Evolutionary conservation across 2,329 filamentous ascomycete genomes (phyloP).

Genomic region (Hortaea sp.): DNA sequence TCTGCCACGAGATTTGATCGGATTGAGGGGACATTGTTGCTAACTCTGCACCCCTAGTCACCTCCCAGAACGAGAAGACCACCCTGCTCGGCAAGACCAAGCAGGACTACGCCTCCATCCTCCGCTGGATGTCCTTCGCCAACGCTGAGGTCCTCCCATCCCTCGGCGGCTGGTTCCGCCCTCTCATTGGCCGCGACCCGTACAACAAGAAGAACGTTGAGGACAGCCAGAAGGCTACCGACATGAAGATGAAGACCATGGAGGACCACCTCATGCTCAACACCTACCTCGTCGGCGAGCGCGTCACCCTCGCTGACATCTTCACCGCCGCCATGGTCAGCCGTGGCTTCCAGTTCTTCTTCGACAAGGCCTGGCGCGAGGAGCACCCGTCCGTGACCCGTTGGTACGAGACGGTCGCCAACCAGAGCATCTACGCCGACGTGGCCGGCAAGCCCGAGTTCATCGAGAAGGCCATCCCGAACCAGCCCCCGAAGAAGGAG

Average conservation of each 20-base stretch:
- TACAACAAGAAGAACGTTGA: conserved; percentile 99
- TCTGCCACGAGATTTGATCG: too few species aligned
- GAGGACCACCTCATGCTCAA: conserved; percentile 84
- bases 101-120: conserved; percentile 98
- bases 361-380: conserved; percentile 79
- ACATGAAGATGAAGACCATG: conserved; percentile 59
- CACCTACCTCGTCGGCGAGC: conserved; percentile 97
- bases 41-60: conserved; percentile 50
- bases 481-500: conserved; percentile 60
- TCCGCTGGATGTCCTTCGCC: conserved; percentile 96
- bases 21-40: background rate
- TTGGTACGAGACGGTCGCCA: conserved; percentile 91
- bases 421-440: conserved; percentile 81
- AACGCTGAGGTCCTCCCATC: conserved; percentile 73
- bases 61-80: conserved; percentile 99
- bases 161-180: conserved; percentile 74
- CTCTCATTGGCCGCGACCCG: conserved; percentile 66
- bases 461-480: conserved; percentile 70
- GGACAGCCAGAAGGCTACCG: conserved; percentile 58
- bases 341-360: conserved; percentile 88
- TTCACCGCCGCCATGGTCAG: conserved; percentile 69
- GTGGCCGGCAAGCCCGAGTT: conserved; percentile 67
- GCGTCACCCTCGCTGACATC: conserved; percentile 90
- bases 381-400: conserved; percentile 77
- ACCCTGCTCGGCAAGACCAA: conserved; percentile 99